Percentiles rank a stretch among this genome's conserved stretches.
Conservation (phyloP, 805 yeast species). For the Candida montana region DNA sequence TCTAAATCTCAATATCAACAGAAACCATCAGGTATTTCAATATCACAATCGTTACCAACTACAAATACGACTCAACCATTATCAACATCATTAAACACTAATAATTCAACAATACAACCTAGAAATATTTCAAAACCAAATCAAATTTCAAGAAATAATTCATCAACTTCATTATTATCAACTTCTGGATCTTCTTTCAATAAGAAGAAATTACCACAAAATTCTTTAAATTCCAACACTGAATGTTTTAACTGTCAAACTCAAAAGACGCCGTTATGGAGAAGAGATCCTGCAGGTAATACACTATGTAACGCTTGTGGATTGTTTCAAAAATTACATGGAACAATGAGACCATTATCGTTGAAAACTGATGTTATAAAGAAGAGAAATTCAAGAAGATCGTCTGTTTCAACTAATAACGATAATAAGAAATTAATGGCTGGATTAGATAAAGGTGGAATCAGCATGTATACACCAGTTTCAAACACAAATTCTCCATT, state of each 20-base stretch:
- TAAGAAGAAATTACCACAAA: slow-evolving; percentile 20
- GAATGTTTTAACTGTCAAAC: slow-evolving; percentile 86
- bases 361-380: slow-evolving; percentile 89
- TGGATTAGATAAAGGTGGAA: slow-evolving; percentile 19
- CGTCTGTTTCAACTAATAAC: slow-evolving; percentile 16
- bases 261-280: slow-evolving; percentile 87
- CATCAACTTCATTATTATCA: slow-evolving; percentile 15
- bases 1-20: slow-evolving; percentile 8
- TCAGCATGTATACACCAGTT: slow-evolving; percentile 20
- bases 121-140: slow-evolving; percentile 2
- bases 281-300: slow-evolving; percentile 84
- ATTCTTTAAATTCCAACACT: slow-evolving; percentile 20
- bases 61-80: background rate
- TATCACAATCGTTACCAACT: slow-evolving; percentile 7
- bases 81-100: background rate
- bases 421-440: slow-evolving; percentile 12
- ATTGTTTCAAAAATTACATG: slow-evolving; percentile 81
- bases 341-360: slow-evolving; percentile 85
- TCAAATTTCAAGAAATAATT: slow-evolving; percentile 1
- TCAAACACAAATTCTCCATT: slow-evolving; percentile 21
- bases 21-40: slow-evolving; percentile 9
- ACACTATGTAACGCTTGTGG: slow-evolving; percentile 97
- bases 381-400: slow-evolving; percentile 46
- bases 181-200: slow-evolving; percentile 16
- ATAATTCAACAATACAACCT: background rate